These are phyloP conservation scores for Dichotomopilus funicola DNA, from an alignment of 2,329 filamentous ascomycete genomes.

Conservation along the genomic window DNA sequence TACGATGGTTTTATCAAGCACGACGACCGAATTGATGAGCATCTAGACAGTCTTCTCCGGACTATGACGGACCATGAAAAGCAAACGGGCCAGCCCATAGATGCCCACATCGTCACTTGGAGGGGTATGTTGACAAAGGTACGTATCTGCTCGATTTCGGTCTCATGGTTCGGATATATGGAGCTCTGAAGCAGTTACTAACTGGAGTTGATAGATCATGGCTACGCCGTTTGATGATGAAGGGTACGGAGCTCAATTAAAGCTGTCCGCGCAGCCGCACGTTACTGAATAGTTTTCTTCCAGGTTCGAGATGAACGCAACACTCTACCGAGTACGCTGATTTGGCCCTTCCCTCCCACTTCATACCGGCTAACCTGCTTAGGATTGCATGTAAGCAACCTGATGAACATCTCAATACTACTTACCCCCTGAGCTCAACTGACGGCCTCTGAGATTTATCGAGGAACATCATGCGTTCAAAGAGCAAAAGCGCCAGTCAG, in stretches of 20 bases:
- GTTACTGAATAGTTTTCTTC: background rate
- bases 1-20: conserved; percentile 78
- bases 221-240: conserved; percentile 76
- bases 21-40: conserved; percentile 77
- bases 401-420: background rate
- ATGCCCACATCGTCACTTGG: conserved; percentile 84
- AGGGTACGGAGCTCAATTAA: conserved; percentile 45
- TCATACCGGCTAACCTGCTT: conserved; percentile 16
- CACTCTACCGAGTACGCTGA: conserved; percentile 68
- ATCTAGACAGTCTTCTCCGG: conserved; percentile 75
- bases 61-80: conserved; percentile 70
- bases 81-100: conserved; percentile 57
- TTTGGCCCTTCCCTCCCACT: background rate
- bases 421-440: conserved; percentile 13
- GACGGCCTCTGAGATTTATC: conserved; percentile 59
- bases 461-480: conserved; percentile 83
- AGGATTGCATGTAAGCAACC: conserved; percentile 48
- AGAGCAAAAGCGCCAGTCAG: conserved; percentile 51
- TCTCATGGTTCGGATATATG: background rate
- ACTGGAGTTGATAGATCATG: conserved; percentile 59
- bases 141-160: conserved; percentile 13
- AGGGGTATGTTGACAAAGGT: conserved; percentile 98
- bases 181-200: background rate
- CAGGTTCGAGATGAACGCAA: conserved; percentile 95
- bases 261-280: background rate